Conservation (phyloP, 2,329 filamentous ascomycete species). For the Nemania sp. region DNA sequence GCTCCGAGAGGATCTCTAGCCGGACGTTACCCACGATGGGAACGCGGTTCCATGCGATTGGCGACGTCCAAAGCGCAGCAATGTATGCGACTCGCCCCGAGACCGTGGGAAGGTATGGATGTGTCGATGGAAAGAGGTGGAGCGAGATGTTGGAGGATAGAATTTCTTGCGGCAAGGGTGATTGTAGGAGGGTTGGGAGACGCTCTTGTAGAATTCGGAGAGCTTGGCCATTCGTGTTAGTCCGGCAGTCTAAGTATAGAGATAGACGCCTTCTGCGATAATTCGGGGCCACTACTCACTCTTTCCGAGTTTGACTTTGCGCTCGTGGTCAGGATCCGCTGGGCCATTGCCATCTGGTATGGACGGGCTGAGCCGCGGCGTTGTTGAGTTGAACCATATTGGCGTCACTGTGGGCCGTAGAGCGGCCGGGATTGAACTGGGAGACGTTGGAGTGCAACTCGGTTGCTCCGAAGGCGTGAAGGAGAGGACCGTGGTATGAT, state of each 20-base stretch:
- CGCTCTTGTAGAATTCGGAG: constrained; percentile 68
- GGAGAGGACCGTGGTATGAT: constrained; percentile 2
- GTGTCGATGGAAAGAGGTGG: constrained; percentile 74
- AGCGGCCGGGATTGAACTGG: constrained; percentile 19
- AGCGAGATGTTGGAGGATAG: constrained; percentile 75
- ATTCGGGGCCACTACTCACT: constrained; percentile 50
- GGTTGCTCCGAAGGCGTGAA: constrained; percentile 16
- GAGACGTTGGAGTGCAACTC: constrained; percentile 21
- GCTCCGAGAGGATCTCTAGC: constrained; percentile 85
- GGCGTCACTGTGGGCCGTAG: constrained; percentile 42
- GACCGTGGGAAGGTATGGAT: constrained; percentile 89
- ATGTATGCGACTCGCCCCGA: constrained; percentile 88
- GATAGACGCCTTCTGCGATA: neutral
- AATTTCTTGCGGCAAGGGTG: constrained; percentile 72
- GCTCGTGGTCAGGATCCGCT: constrained; percentile 53
- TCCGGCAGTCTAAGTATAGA: neutral
- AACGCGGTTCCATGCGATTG: constrained; percentile 92
- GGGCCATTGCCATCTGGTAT: constrained; percentile 29
- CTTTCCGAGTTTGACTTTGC: constrained; percentile 66
- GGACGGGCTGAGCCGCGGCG: constrained; percentile 37
- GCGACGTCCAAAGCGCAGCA: constrained; percentile 93
- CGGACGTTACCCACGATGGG: constrained; percentile 89
- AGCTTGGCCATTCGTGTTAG: constrained; percentile 48
- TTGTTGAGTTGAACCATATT: constrained; percentile 51
- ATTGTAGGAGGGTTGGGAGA: constrained; percentile 69